Conservation (phyloP, 441 rosid genomes). For the Adansonia gregorii region DNA sequence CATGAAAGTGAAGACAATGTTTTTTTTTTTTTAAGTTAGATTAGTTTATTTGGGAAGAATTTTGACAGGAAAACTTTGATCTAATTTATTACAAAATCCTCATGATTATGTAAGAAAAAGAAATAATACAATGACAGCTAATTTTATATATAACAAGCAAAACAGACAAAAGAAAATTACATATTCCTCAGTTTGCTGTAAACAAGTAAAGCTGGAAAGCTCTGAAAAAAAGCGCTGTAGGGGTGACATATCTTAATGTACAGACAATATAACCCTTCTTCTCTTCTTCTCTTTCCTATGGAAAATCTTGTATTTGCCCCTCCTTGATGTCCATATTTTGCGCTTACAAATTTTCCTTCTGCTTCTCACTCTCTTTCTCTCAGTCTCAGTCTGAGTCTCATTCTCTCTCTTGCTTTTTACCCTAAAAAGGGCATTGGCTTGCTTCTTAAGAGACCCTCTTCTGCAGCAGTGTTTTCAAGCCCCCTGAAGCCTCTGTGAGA, state of each 20-base stretch:
- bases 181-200: not conserved
- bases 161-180: not conserved
- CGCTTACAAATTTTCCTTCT: not conserved
- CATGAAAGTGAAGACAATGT: not conserved
- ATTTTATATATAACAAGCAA: not conserved
- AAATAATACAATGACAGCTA: not conserved
- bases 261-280: not conserved
- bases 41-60: not conserved
- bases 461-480: conserved; percentile 43
- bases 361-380: not conserved
- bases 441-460: conserved; percentile 51
- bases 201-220: not conserved
- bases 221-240: not conserved
- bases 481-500: conserved; percentile 12
- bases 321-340: conserved; percentile 5
- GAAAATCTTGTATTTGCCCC: conserved; percentile 35
- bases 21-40: not conserved
- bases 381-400: conserved; percentile 25
- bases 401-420: conserved; percentile 41
- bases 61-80: not conserved
- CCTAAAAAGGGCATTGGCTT: conserved; percentile 49
- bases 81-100: not conserved
- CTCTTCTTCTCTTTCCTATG: not conserved
- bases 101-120: not conserved
- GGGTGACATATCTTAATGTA: conserved; percentile 5